Conservation (phyloP, 2,329 filamentous ascomycete genomes). For the Phyllosticta citrichinensis region DNA sequence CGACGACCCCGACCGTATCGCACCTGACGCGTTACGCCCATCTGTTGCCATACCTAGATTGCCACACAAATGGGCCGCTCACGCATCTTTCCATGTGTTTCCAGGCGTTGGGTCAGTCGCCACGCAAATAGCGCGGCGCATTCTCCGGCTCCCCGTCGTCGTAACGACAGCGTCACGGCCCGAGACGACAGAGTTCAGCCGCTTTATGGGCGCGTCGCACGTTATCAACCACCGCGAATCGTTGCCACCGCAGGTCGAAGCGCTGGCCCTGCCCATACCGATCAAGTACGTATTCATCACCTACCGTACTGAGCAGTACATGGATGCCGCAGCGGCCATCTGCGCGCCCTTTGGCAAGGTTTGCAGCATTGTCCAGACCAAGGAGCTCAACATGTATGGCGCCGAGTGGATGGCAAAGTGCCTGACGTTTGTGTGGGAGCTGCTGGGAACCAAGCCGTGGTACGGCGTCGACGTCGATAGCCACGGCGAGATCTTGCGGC, state of each 20-base stretch:
- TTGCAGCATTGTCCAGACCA: constrained; percentile 36
- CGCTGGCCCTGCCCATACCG: constrained; percentile 26
- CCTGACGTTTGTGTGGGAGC: constrained; percentile 33
- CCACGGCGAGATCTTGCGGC: constrained; percentile 31
- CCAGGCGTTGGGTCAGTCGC: constrained; percentile 32
- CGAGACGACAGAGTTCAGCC: constrained; percentile 31
- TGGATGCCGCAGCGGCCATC: constrained; percentile 28
- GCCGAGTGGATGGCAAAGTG: constrained; percentile 38
- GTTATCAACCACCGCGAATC: constrained; percentile 35
- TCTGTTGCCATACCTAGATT: neutral
- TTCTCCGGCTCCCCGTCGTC: constrained; percentile 33
- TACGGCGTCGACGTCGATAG: constrained; percentile 30
- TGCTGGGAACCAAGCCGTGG: constrained; percentile 33
- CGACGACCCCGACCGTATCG: neutral
- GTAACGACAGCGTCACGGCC: constrained; percentile 34
- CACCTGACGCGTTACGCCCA: neutral
- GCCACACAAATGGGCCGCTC: neutral
- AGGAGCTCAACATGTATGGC: constrained; percentile 34
- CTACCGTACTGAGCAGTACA: constrained; percentile 32
- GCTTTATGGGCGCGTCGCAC: constrained; percentile 34
- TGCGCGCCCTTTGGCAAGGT: constrained; percentile 36
- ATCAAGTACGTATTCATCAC: constrained; percentile 37
- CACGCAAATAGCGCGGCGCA: constrained; percentile 33
- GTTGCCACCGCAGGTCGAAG: constrained; percentile 28
- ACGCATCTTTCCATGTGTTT: neutral